A percentile compares a stretch with the other conserved stretches of the same genome.
phyloP scores from a whole-genome alignment of 2,329 filamentous ascomycete species.

The Fusarium protoensiforme region DNA sequence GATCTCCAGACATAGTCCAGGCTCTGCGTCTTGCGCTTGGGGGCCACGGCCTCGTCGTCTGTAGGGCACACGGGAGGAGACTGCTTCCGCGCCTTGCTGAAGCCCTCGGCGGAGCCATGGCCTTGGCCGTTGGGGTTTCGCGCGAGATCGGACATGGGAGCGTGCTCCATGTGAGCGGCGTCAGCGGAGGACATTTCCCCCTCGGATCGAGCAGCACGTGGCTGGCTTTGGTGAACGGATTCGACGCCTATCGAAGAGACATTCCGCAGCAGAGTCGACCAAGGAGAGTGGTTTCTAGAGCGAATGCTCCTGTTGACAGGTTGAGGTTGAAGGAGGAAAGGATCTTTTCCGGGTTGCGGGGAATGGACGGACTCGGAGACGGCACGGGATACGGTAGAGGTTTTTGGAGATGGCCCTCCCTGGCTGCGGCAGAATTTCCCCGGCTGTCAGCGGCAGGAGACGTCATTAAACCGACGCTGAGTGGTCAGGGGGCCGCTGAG shows the following conservation, averaged over 20 bases:
- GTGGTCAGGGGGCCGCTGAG: conserved; percentile 16
- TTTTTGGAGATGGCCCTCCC: conserved; percentile 40
- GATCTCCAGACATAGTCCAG: conserved; percentile 86
- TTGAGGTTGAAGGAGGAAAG: conserved; percentile 3
- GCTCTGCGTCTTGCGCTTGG: conserved; percentile 68
- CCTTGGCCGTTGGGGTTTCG: conserved; percentile 47
- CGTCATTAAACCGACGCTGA: conserved; percentile 44
- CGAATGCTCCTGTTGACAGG: not conserved
- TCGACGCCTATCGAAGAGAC: conserved; percentile 37
- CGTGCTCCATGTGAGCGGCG: conserved; percentile 66
- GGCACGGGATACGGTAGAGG: not conserved
- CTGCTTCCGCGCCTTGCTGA: conserved; percentile 43
- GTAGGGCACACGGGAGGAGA: conserved; percentile 58
- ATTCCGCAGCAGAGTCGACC: conserved; percentile 35
- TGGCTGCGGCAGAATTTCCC: conserved; percentile 41
- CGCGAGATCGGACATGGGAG: conserved; percentile 65
- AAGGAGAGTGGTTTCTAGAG: conserved; percentile 5
- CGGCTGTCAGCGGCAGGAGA: conserved; percentile 41
- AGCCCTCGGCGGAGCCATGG: conserved; percentile 36
- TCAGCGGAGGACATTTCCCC: conserved; percentile 68
- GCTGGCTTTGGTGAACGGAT: conserved; percentile 33
- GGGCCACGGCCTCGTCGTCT: conserved; percentile 58
- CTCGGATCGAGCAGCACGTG: conserved; percentile 34
- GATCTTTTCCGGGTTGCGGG: conserved; percentile 11
- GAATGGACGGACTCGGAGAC: conserved; percentile 23